These are phyloP conservation scores for Wakefieldia striispora DNA, from an alignment of 768 basidiomycete species.

Conservation along the genomic window DNA sequence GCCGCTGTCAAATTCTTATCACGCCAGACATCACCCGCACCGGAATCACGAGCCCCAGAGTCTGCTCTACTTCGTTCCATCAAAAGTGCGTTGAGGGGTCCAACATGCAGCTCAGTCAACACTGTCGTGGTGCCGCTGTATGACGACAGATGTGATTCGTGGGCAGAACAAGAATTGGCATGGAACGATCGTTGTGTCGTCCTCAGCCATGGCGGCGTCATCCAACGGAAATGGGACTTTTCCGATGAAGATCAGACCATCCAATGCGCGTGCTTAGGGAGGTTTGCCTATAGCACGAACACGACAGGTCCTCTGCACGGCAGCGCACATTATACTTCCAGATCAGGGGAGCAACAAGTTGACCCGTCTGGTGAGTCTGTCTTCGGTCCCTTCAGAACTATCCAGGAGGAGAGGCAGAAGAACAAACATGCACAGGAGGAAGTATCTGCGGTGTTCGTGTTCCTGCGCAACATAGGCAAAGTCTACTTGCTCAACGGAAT, in stretches of 20 bases:
- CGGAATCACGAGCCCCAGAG: slow-evolving; percentile 14
- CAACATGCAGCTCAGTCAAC: slow-evolving; percentile 41
- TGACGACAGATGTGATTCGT: slow-evolving; percentile 37
- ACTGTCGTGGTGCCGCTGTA: slow-evolving; percentile 44
- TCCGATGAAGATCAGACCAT: slow-evolving; percentile 67
- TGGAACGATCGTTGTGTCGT: slow-evolving; percentile 69
- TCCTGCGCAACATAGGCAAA: slow-evolving; percentile 70
- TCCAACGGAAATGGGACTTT: slow-evolving; percentile 74
- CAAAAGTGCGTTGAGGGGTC: slow-evolving; percentile 56
- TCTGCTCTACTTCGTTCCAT: slow-evolving; percentile 56
- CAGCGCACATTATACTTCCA: slow-evolving; percentile 30
- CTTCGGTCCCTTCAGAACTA: slow-evolving; percentile 45
- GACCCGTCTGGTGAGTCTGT: slow-evolving; percentile 24
- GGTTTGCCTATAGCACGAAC: slow-evolving; percentile 53
- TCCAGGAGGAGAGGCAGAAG: slow-evolving; percentile 39
- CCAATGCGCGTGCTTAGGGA: slow-evolving; percentile 79
- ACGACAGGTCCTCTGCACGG: slow-evolving; percentile 23
- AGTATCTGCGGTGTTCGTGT: slow-evolving; percentile 69
- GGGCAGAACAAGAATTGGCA: slow-evolving; percentile 61
- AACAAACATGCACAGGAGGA: slow-evolving; percentile 35
- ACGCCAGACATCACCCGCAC: slow-evolving; percentile 19
- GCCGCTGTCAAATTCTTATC: slow-evolving; percentile 44
- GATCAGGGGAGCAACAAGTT: slow-evolving; percentile 11
- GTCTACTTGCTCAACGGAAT: slow-evolving; percentile 69
- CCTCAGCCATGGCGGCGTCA: slow-evolving; percentile 63